A percentile compares a stretch with the other conserved stretches of the same genome.
phyloP scores from a whole-genome alignment of 805 yeast genomes.

The Candida sanyiensis region DNA sequence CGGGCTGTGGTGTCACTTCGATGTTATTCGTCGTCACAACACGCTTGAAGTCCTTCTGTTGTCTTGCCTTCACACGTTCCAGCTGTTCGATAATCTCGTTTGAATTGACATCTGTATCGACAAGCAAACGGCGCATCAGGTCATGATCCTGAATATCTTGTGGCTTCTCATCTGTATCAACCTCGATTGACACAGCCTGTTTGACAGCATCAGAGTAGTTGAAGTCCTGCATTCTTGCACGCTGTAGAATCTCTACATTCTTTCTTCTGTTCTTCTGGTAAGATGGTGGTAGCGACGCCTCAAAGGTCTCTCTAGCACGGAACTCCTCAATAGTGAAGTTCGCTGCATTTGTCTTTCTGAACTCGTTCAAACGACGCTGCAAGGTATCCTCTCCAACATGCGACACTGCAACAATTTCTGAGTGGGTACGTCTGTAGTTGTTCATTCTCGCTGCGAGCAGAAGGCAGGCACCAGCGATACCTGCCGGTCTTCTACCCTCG shows the following conservation, averaged over 20 bases:
- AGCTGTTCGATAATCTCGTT: slow-evolving; percentile 25
- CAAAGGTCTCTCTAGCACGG: slow-evolving; percentile 39
- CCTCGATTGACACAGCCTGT: slow-evolving; percentile 2
- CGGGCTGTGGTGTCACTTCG: slow-evolving; percentile 14
- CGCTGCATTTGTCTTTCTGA: slow-evolving; percentile 71
- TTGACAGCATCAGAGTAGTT: slow-evolving; percentile 7
- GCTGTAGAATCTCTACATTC: slow-evolving; percentile 1
- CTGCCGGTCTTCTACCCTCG: slow-evolving; percentile 97
- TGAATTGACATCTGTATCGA: slow-evolving; percentile 17
- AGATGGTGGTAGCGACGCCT: slow-evolving; percentile 73
- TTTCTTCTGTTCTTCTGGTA: slow-evolving; percentile 53
- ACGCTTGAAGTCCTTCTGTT: slow-evolving; percentile 17
- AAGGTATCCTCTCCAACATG: slow-evolving; percentile 93
- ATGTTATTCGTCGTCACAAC: slow-evolving; percentile 19
- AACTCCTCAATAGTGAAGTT: slow-evolving; percentile 67
- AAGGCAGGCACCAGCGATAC: slow-evolving; percentile 95
- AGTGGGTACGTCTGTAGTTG: slow-evolving; percentile 83
- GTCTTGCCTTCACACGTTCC: slow-evolving; percentile 26
- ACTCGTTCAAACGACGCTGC: slow-evolving; percentile 85
- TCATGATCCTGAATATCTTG: slow-evolving; percentile 19
- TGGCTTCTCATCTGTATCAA: slow-evolving; percentile 20
- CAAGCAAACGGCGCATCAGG: slow-evolving; percentile 13
- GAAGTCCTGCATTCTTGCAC: not conserved
- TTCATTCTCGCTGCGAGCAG: slow-evolving; percentile 95
- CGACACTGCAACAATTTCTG: slow-evolving; percentile 91